Evolutionary conservation across 1,284 basidiomycete genomes (phyloP), one percentile per base, ranked within the genome.

Genomic region (Ustilago nuda): DNA sequence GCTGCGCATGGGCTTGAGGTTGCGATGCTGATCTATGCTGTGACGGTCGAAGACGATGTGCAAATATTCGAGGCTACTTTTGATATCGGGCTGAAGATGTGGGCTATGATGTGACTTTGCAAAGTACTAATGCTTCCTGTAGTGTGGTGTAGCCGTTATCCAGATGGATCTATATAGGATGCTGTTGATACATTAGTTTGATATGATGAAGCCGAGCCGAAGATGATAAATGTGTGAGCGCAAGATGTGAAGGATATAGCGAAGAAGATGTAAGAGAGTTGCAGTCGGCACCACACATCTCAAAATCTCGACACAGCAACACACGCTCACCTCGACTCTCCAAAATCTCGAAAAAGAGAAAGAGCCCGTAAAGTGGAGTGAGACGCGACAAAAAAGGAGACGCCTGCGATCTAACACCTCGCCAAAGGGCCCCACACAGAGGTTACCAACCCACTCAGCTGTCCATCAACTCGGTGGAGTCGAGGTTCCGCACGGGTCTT

Each of bases 341-440:
- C 30, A n/a, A 45, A 45, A 45, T 8, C n/a, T 23, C 15, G 5
- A 27, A 27, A 55, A 55, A 43, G 36, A 36, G n/a, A 55, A 19
- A 36, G n/a, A 15, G 6, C 55, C 55, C 61, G 61, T 65, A 65
- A 65, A 65, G 51, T 65, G 39, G 51, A 50, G 33, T 56, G 51
- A 55, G 33, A 41, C 62, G 56, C 62, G 56, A 51, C 56, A 15
- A 30, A 39, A 39, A 52, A 48, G 23, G n/a, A 56, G 54, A 43
- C 54, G 23, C 37, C 15, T 43, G 3, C 51, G 32, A 53, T n/a
- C 17, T 13, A 50, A 50, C 48, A 50, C 45, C 27, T 19, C 7
- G 41, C 41, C n/a, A 19, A 50, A 13, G 8, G 19, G 48, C 8
- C 8, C 50, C 27, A 52, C 13, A 35, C 23, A 27, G 23, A 27